These are phyloP conservation scores for Phylloporus rhodoxanthus DNA, from an alignment of 768 basidiomycete genomes.

Conservation along the genomic window DNA sequence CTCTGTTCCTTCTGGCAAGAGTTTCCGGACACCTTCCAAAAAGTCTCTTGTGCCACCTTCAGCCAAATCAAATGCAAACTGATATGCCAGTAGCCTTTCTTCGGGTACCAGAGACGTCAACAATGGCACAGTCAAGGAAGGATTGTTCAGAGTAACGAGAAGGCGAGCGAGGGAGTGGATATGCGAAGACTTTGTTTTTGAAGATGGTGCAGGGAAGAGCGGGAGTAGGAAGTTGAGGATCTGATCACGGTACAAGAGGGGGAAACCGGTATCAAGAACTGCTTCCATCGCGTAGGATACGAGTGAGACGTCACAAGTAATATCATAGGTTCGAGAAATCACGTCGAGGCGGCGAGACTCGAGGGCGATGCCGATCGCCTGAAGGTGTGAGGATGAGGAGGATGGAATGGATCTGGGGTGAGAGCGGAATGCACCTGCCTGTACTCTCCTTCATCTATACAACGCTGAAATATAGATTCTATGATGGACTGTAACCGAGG, in stretches of 20 bases:
- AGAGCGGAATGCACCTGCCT: slow-evolving; percentile 59
- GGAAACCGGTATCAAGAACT: slow-evolving; percentile 84
- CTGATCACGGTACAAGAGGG: slow-evolving; percentile 77
- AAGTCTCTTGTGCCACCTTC: slow-evolving; percentile 95
- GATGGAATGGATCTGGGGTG: neutral
- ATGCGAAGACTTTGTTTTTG: slow-evolving; percentile 68
- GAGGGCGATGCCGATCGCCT: slow-evolving; percentile 94
- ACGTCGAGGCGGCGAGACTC: slow-evolving; percentile 88
- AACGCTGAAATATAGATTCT: slow-evolving; percentile 81
- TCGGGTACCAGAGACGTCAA: slow-evolving; percentile 64
- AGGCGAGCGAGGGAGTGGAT: slow-evolving; percentile 81
- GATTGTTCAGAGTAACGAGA: slow-evolving; percentile 80
- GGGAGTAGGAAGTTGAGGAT: slow-evolving; percentile 74
- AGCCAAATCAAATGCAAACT: slow-evolving; percentile 91
- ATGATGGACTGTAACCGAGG: slow-evolving; percentile 76
- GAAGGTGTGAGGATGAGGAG: slow-evolving; percentile 8
- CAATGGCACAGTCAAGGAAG: slow-evolving; percentile 71
- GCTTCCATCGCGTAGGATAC: slow-evolving; percentile 91
- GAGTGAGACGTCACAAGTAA: slow-evolving; percentile 69
- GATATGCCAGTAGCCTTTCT: slow-evolving; percentile 80
- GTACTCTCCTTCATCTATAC: slow-evolving; percentile 83
- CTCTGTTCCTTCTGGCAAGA: slow-evolving; percentile 62
- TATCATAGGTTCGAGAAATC: slow-evolving; percentile 67
- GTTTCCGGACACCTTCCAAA: slow-evolving; percentile 65
- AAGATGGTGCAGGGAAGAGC: slow-evolving; percentile 75